These are phyloP conservation scores for Bryopsis sp. DNA, from an alignment of 139 green algal genomes.

Conservation along the genomic window DNA sequence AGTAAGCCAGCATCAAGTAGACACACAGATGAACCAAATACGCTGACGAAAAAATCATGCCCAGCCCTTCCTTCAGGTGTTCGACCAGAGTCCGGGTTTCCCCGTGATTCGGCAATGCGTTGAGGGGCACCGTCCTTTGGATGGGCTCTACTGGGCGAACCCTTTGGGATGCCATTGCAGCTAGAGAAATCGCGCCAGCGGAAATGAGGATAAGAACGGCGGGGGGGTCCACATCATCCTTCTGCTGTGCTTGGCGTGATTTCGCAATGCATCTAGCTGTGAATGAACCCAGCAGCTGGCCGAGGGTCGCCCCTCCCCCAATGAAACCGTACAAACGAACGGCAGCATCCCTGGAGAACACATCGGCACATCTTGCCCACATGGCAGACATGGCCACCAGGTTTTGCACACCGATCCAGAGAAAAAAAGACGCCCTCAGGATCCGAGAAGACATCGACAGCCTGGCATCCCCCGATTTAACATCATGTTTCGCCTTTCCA, in stretches of 20 bases:
- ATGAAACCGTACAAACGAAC: conserved; percentile 53
- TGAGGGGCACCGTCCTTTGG: too few species aligned
- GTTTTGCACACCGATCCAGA: conserved; percentile 65
- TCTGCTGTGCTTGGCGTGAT: not conserved
- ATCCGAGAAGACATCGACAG: not conserved
- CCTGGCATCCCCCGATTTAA: not conserved
- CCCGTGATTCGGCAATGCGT: not conserved
- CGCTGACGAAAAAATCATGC: conserved; percentile 33
- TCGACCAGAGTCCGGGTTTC: not conserved
- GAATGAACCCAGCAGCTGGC: conserved; percentile 57
- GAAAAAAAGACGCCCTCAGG: conserved; percentile 50
- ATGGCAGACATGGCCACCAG: conserved; percentile 48
- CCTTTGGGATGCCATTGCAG: conserved; percentile 8
- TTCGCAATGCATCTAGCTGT: not conserved
- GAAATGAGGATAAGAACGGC: conserved; percentile 29
- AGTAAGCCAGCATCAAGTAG: conserved; percentile 56
- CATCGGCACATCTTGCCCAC: conserved; percentile 66
- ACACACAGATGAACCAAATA: conserved; percentile 58
- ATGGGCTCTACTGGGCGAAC: not conserved
- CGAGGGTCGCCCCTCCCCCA: conserved; percentile 33
- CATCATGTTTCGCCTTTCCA: not conserved
- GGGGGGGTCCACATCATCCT: conserved; percentile 9
- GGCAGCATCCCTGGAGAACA: conserved; percentile 40
- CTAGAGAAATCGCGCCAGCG: conserved; percentile 23
- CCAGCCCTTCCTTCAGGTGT: conserved; percentile 36